Conservation (phyloP, 345 rosid genomes). For the Citrus glauca region DNA sequence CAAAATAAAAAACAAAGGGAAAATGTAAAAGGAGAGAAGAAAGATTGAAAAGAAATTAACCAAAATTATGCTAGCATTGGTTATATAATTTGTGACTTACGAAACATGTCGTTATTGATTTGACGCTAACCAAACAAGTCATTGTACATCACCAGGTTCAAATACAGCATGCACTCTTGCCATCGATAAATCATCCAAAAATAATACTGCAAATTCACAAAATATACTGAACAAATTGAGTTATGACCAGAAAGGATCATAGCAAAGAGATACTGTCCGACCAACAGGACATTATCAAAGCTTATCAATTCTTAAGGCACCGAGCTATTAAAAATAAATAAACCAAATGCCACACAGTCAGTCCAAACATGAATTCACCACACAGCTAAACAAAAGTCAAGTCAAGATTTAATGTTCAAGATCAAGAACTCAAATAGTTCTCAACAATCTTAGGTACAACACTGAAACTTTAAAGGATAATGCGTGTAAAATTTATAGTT, state of each 20-base stretch:
- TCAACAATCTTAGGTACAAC: not conserved
- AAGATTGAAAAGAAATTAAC: no score
- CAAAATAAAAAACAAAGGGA: not conserved
- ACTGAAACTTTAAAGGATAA: not conserved
- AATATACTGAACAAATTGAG: not conserved
- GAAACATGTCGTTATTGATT: not conserved
- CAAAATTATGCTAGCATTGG: not conserved
- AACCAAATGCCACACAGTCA: not conserved
- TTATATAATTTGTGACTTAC: not conserved
- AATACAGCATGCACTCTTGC: not conserved
- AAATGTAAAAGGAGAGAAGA: not conserved
- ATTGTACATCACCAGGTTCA: not conserved
- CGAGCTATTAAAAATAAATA: not conserved
- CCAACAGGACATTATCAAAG: not conserved
- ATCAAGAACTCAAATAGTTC: not conserved
- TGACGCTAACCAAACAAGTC: not conserved
- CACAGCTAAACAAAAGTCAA: not conserved
- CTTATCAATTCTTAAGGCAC: not conserved
- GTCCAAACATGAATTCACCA: not conserved
- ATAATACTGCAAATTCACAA: not conserved
- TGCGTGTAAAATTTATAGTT: not conserved
- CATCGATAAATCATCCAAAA: not conserved
- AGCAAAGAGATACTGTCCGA: not conserved
- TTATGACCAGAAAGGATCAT: not conserved
- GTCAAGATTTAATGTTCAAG: not conserved